These are phyloP conservation scores for Didymella segeticola DNA, from an alignment of 2,329 filamentous ascomycete species.

Conservation along the genomic window DNA sequence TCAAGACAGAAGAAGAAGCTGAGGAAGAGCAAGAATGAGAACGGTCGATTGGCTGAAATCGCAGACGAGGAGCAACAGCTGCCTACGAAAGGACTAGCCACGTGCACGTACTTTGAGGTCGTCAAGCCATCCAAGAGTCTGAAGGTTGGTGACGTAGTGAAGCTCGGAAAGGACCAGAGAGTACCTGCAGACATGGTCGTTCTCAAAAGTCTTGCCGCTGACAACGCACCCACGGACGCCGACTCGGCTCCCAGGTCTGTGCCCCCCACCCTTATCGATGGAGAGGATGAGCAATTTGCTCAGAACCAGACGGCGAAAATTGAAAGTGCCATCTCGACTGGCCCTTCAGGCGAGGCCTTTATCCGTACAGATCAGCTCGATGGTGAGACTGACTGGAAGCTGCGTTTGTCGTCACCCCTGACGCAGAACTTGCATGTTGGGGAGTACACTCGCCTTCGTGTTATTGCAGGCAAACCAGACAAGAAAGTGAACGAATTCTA, in stretches of 20 bases:
- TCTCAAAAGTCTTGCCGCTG: conserved; percentile 73
- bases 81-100: conserved; percentile 40
- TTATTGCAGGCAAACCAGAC: conserved; percentile 89
- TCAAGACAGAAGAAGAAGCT: conserved; percentile 40
- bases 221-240: conserved; percentile 12
- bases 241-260: conserved; percentile 4
- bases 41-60: conserved; percentile 67
- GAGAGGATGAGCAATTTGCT: conserved; percentile 13
- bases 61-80: conserved; percentile 69
- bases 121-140: conserved; percentile 85
- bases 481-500: conserved; percentile 94
- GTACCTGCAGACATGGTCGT: conserved; percentile 95
- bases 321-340: conserved; percentile 27
- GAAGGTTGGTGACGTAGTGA: conserved; percentile 94
- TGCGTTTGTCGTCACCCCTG: conserved; percentile 83
- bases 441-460: conserved; percentile 70
- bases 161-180: conserved; percentile 88
- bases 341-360: conserved; percentile 82
- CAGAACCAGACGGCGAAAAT: conserved; percentile 22
- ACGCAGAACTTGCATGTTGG: conserved; percentile 78
- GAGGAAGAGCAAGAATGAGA: conserved; percentile 43
- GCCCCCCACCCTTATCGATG: conserved; percentile 30
- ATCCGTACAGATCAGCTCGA: conserved; percentile 97
- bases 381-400: conserved; percentile 98
- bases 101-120: conserved; percentile 68